These are phyloP conservation scores for Astragalus glycyphyllos DNA, from an alignment of 306 rosid species.

Conservation along the genomic window DNA sequence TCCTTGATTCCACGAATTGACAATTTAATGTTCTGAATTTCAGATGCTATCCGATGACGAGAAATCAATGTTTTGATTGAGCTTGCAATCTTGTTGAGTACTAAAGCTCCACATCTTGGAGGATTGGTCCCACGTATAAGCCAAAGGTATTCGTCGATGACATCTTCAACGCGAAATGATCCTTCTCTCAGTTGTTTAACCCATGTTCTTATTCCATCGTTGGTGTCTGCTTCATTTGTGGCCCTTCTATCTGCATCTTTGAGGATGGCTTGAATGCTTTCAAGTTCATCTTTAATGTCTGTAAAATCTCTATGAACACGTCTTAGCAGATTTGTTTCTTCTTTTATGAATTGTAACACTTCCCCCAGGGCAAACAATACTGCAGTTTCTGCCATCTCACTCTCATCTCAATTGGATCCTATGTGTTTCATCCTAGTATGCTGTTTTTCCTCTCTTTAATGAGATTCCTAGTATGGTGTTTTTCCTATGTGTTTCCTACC, in stretches of 20 bases:
- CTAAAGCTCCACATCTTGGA: background rate
- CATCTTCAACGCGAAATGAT: background rate
- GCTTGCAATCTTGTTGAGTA: background rate
- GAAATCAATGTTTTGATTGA: background rate
- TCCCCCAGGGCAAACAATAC: background rate
- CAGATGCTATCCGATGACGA: constrained; percentile 4
- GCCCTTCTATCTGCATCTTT: constrained; percentile 33
- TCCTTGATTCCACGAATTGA: background rate
- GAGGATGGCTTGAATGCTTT: constrained; percentile 20
- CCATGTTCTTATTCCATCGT: constrained; percentile 16
- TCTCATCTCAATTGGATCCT: background rate
- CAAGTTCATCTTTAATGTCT: constrained; percentile 28
- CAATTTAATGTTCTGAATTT: background rate
- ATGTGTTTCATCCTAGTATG: no score
- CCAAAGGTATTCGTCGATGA: background rate
- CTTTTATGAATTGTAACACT: background rate
- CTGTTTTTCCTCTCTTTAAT: no score
- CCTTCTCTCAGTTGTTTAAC: constrained; percentile 24
- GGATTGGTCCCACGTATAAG: background rate
- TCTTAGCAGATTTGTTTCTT: background rate
- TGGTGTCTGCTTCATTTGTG: background rate
- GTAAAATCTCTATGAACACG: background rate
- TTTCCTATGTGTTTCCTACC: no score
- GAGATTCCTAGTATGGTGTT: no score
- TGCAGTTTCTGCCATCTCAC: constrained; percentile 25